Base-by-base conservation (phyloP, 495 filamentous ascomycete genomes). In the Aspergillus sclerotioniger region DNA sequence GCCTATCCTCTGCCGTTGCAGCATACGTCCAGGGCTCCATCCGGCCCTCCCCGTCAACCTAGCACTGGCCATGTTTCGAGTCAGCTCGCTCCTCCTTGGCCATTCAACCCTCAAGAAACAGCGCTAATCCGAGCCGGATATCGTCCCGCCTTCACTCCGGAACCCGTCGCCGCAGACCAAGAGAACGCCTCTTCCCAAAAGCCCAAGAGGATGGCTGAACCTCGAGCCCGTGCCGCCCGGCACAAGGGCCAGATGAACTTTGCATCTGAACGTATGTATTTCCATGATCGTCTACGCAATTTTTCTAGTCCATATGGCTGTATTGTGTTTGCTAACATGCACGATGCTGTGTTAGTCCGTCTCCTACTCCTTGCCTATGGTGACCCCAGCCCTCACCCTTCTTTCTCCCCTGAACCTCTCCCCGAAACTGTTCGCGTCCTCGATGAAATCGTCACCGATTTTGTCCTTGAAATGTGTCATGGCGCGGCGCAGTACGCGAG, bases 391-490 rank as follows among this genome's bases (percentile, higher is more conserved):
- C 74, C 76, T 2, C 73, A 76, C 53, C 73, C 72, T 0, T 73
- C 70, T 16, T 78, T 71, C 57, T 66, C 75, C 8, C 59, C 68
- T 17, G 72, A 77, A 20, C 89, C 93, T 0, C 86, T 98, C 19
- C 86, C 87, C 8, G 85, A 90, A 63, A 96, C 92, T 15, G 83
- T 95, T 41, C 84, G 86, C 51, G 85, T 93, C 50, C 86, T 98
- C 15, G 94, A 98, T 70, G 93, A 97, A 71, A 91, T 98, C 55
- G 82, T 94, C 53, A 96, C 91, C 45, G 94, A 97, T 71, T 93
- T 90, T 73, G 83, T 92, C 56, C 85, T 94, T 57, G 90, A 92
- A 69, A 81, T 94, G 57, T 92, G 89, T 78, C 94, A 96, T 79
- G 87, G 89, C 52, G 93, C 94, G 6, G 87, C 89, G 25, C 83